Base-by-base conservation (phyloP, 805 yeast genomes). In the Jamesozyma piceae region DNA sequence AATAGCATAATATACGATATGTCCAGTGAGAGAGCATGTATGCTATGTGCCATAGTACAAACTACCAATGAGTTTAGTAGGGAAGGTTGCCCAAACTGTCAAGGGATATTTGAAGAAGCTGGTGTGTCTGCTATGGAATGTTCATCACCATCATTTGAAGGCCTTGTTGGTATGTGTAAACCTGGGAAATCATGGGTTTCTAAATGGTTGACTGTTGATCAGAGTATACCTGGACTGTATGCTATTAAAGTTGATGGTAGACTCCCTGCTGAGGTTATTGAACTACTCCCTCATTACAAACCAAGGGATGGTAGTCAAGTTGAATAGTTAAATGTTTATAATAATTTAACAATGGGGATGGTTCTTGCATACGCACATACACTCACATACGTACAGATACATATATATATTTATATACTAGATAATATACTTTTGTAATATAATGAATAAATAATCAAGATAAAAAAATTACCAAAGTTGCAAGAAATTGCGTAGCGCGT, bases 41-140 rank as follows among this genome's bases (percentile, higher is more conserved):
- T 90, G 96, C 75, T 92, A 45, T 90, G 98, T 65, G 97, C 97
- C 3, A 74, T 90, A 42, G 85, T 90, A 43, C 95, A 86, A 57
- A 78, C 95, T 4, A 75, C 82, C 52, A 74, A 70, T 44, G 83
- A 78, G 55, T 92, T 92, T 61, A 77, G 83, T 39, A 80, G 79
- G 44, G 77, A 77, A 17, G 97, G 97, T 5, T 90, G 98, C 64
- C 97, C 98, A 13, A 90, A 90, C 70, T 90, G 98, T 67, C 97
- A 87, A 56, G 79, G 89, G 41, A 77, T 90, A 24, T 72, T 90
- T 55, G 88, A 83, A 51, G 82, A 78, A 55, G 80, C 80, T 46
- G 96, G 92, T 55, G 95, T 88, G 41, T 78, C 82, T 17, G 76
- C 86, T 30, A 83, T 84, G 39, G 95, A 88, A 57, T 87, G 95